A percentile compares a stretch with the other conserved stretches of the same genome.
These are phyloP conservation scores for Lignosus rhinocerotis DNA, from an alignment of 1,284 basidiomycete genomes.

Conservation along the genomic window DNA sequence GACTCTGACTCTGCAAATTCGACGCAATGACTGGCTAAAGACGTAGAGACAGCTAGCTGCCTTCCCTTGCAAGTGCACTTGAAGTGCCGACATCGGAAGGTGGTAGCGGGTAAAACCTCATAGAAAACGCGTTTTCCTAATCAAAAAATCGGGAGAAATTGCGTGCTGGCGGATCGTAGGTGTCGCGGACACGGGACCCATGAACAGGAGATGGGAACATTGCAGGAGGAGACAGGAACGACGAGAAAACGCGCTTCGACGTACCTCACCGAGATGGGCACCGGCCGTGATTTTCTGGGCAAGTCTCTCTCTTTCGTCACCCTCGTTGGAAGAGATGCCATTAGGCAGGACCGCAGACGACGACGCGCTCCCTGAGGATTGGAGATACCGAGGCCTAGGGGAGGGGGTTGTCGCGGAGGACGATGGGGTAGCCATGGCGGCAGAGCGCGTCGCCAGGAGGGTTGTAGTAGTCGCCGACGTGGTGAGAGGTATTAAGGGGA, in stretches of 20 bases:
- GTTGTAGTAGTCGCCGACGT: not conserved
- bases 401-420: slow-evolving; percentile 78
- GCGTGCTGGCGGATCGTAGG: not conserved
- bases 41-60: not conserved
- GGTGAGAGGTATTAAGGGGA: slow-evolving; percentile 5
- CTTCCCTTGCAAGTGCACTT: not conserved
- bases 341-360: slow-evolving; percentile 32
- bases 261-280: slow-evolving; percentile 74
- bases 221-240: not conserved
- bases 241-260: slow-evolving; percentile 32
- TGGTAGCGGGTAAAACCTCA: not conserved
- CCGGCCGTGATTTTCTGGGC: slow-evolving; percentile 73
- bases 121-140: slow-evolving; percentile 1
- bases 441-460: slow-evolving; percentile 13
- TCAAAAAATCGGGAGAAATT: not conserved
- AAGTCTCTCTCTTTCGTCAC: slow-evolving; percentile 60
- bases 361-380: slow-evolving; percentile 42
- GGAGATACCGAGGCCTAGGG: slow-evolving; percentile 62
- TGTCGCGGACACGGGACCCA: not conserved
- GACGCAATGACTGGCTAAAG: too few species aligned
- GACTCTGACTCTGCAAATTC: too few species aligned
- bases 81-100: not conserved
- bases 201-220: slow-evolving; percentile 4
- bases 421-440: slow-evolving; percentile 68
- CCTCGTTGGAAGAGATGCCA: slow-evolving; percentile 45